These are phyloP conservation scores for Diaporthe vexans DNA, from an alignment of 2,329 filamentous ascomycete species.

Conservation along the genomic window DNA sequence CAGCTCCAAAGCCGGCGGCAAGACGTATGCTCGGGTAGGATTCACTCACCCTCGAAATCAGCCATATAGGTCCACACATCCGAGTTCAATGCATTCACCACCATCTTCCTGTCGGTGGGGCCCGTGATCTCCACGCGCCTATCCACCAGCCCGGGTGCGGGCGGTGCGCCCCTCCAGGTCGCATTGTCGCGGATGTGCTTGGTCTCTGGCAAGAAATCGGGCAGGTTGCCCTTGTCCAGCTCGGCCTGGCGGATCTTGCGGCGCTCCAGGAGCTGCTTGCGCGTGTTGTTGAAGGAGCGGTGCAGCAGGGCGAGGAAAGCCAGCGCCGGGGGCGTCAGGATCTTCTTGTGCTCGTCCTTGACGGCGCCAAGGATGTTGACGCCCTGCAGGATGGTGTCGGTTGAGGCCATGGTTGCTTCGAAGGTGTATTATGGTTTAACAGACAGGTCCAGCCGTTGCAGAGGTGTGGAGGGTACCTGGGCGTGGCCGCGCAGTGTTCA, in stretches of 20 bases:
- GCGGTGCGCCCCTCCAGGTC: constrained; percentile 92
- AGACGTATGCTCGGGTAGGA: too few relatives aligned
- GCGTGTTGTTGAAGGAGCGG: constrained; percentile 90
- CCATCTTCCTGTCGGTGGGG: constrained; percentile 98
- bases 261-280: constrained; percentile 90
- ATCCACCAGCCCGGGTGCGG: constrained; percentile 93
- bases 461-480: neutral
- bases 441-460: constrained; percentile 34
- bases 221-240: constrained; percentile 89
- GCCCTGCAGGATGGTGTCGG: constrained; percentile 85
- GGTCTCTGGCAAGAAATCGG: constrained; percentile 96
- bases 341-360: constrained; percentile 85
- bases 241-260: constrained; percentile 90
- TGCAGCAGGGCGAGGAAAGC: constrained; percentile 95
- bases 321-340: constrained; percentile 89
- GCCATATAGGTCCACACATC: constrained; percentile 99
- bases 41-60: constrained; percentile 88
- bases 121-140: constrained; percentile 97
- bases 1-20: neutral
- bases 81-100: constrained; percentile 95
- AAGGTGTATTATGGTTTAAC: constrained; percentile 21
- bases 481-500: neutral
- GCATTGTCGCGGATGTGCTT: constrained; percentile 94
- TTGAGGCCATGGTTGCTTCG: constrained; percentile 71
- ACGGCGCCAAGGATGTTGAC: constrained; percentile 87